Percentiles rank a stretch among this genome's conserved stretches.
Conservation (phyloP, 1,139 yeast genomes). For the Nakaseomyces uthaithaninus region DNA sequence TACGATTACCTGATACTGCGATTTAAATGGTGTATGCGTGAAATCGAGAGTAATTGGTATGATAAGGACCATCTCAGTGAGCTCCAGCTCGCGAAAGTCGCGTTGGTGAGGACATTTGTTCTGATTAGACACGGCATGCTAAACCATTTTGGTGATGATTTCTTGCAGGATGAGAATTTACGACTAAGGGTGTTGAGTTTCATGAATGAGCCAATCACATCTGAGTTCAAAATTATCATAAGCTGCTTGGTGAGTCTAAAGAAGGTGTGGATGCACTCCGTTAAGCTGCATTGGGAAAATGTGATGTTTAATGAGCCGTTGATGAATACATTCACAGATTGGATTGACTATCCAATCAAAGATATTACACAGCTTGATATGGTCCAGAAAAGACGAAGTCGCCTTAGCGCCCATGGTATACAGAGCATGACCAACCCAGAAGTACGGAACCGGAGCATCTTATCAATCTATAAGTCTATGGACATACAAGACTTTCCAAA, state of each 20-base stretch:
- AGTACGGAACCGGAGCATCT: conserved; percentile 28
- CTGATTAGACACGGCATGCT: conserved; percentile 82
- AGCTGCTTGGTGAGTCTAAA: conserved; percentile 38
- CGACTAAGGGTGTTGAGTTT: conserved; percentile 43
- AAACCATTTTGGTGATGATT: conserved; percentile 68
- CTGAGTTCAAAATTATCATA: conserved; percentile 35
- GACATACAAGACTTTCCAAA: conserved; percentile 18
- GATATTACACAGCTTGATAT: conserved; percentile 20
- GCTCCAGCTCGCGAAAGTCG: conserved; percentile 31
- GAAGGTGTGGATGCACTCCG: conserved; percentile 33
- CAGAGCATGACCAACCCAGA: conserved; percentile 30
- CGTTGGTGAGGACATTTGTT: conserved; percentile 78
- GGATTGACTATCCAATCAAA: conserved; percentile 22
- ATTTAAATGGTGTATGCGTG: conserved; percentile 60
- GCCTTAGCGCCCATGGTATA: conserved; percentile 27
- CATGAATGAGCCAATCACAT: conserved; percentile 37
- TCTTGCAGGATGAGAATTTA: conserved; percentile 40
- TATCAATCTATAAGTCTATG: conserved; percentile 23
- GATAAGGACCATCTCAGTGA: conserved; percentile 12
- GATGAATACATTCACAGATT: conserved; percentile 15
- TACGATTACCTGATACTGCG: conserved; percentile 56
- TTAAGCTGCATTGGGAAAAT: conserved; percentile 26
- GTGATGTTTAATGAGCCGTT: conserved; percentile 19
- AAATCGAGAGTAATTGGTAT: conserved; percentile 26
- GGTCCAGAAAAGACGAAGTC: conserved; percentile 19